phyloP scores from a whole-genome alignment of 352 stramenopile genomes.

The Phytophthora colocasiae region DNA sequence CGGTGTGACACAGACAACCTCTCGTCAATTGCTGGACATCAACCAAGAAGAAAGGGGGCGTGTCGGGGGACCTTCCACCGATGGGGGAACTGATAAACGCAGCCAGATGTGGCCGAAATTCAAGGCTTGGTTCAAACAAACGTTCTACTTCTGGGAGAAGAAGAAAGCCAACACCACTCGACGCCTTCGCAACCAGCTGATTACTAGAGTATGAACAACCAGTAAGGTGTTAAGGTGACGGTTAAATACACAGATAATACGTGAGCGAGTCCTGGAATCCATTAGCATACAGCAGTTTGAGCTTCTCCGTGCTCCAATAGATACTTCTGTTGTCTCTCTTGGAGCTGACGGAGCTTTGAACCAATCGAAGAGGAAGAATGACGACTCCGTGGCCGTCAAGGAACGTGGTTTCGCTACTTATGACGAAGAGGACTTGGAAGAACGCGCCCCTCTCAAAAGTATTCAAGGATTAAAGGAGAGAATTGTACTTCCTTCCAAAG shows the following conservation, averaged over 20 bases:
- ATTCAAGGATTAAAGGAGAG: no score
- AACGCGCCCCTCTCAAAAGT: no score
- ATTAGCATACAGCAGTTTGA: neutral
- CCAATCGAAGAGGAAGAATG: constrained; percentile 12
- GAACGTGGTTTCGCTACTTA: no score
- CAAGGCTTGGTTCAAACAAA: constrained; percentile 4
- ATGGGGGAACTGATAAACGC: neutral
- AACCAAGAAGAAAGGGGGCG: neutral
- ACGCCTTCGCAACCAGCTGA: no score
- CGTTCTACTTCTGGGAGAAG: neutral
- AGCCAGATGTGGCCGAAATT: neutral
- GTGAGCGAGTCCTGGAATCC: neutral
- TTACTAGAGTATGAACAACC: neutral
- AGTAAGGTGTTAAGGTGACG: no score
- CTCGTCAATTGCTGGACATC: neutral
- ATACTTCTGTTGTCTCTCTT: constrained; percentile 23
- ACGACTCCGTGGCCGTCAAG: no score
- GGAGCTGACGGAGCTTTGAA: constrained; percentile 21
- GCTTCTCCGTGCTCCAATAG: constrained; percentile 8
- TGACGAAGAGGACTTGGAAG: no score
- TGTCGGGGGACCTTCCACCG: neutral
- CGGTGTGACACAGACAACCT: neutral
- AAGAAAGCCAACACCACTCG: neutral
- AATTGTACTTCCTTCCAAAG: no score
- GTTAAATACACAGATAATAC: neutral